These are phyloP conservation scores for Podospora appendiculata DNA, from an alignment of 495 filamentous ascomycete species.

Conservation along the genomic window DNA sequence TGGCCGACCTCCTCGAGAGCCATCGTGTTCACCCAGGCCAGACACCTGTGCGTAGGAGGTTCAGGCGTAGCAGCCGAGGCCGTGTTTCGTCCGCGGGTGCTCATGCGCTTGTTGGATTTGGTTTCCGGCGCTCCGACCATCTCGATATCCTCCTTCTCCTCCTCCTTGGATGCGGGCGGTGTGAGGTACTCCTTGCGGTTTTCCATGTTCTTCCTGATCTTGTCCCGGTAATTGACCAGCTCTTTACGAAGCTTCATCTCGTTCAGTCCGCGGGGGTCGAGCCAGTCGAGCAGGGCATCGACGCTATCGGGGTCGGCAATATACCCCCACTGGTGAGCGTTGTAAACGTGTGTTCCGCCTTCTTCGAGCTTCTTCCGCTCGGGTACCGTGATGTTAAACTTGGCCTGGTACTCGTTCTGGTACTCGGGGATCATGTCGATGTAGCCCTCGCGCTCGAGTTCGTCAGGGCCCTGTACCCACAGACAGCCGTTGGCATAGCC, in stretches of 20 bases:
- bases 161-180: constrained; percentile 39
- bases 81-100: constrained; percentile 58
- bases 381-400: constrained; percentile 70
- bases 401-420: constrained; percentile 52
- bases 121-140: background rate
- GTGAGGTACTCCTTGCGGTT: constrained; percentile 62
- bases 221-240: constrained; percentile 65
- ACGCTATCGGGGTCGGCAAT: constrained; percentile 71
- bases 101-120: constrained; percentile 52
- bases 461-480: constrained; percentile 94
- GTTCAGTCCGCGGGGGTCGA: constrained; percentile 75
- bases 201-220: constrained; percentile 74
- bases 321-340: constrained; percentile 82
- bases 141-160: constrained; percentile 26
- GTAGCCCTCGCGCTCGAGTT: constrained; percentile 73
- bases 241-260: constrained; percentile 83
- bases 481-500: constrained; percentile 89
- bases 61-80: constrained; percentile 50
- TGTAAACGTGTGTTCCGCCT: constrained; percentile 67
- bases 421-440: constrained; percentile 63
- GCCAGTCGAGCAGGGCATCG: constrained; percentile 75
- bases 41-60: constrained; percentile 51
- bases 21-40: constrained; percentile 74
- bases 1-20: constrained; percentile 73
- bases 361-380: constrained; percentile 85